Evolutionary conservation across 2,329 filamentous ascomycete species (phyloP), one percentile per base, ranked within the genome.

Genomic region (Rhinocladiella similis): DNA sequence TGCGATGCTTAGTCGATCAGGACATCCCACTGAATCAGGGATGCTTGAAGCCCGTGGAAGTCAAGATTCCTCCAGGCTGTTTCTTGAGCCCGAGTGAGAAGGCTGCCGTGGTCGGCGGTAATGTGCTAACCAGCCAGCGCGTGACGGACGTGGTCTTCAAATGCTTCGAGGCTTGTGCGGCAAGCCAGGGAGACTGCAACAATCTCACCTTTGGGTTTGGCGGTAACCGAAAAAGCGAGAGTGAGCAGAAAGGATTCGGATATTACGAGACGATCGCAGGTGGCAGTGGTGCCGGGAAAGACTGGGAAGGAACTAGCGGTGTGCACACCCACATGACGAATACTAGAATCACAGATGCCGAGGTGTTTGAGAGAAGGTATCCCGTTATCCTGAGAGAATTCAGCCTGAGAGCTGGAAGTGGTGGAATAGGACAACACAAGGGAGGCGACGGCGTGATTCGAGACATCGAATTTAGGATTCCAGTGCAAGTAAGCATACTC

Each of bases 231-330:
- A 59, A 60, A 33, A 56, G 59, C 6, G 52, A 56, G 5, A 53
- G 38, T 22, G 54, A 65, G 27, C 78, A 84, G n/a, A 84, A 84
- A 35, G 90, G 90, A 0, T 94, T 94, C 68, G 90, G 90, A 9
- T 94, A 93, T 76, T 93, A 93, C 70, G 90, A 94, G 72, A 94
- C 90, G 2, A 93, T 94, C 59, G 88, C 89, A 0, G 90, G 90
- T 39, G 90, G 90, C 2, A 86, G 83, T 43, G 90, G 89, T 42
- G 90, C 90, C 0, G 90, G 90, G 0, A 83, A 86, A 0, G 80
- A 81, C 19, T 94, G 90, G 90, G 80, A 87, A 57, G 90, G 90
- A 20, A 87, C 89, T 20, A 85, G 80, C 55, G 89, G 89, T 19
- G 88, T 93, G 33, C 89, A 94, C 69, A 88, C 85, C 3, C 89